Conservation (phyloP, 306 rosid genomes). For the Citrullus mucosospermus region DNA sequence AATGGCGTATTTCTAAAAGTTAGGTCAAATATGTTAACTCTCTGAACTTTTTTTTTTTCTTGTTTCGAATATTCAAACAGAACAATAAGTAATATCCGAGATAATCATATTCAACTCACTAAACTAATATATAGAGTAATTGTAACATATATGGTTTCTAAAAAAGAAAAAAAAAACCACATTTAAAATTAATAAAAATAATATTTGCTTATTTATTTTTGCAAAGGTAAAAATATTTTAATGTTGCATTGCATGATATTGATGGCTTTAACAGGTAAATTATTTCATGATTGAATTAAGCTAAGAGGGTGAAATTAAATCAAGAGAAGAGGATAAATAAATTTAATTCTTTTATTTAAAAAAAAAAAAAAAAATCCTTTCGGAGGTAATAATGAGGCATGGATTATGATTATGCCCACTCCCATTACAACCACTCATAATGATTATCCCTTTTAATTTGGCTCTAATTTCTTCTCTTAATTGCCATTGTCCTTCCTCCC, state of each 20-base stretch:
- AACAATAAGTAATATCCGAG: too few relatives aligned
- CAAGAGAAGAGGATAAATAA: neutral
- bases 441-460: neutral
- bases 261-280: neutral
- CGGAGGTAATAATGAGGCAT: neutral
- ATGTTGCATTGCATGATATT: neutral
- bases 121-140: too few relatives aligned
- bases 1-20: too few relatives aligned
- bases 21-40: too few relatives aligned
- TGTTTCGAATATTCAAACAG: too few relatives aligned
- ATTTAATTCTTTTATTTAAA: too few relatives aligned
- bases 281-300: neutral
- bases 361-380: neutral
- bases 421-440: neutral
- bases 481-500: neutral
- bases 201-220: too few relatives aligned
- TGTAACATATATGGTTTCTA: too few relatives aligned
- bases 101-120: too few relatives aligned
- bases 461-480: neutral
- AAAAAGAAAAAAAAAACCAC: too few relatives aligned
- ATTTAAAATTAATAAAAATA: too few relatives aligned
- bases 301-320: neutral
- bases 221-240: neutral
- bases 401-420: slow-evolving; percentile 3
- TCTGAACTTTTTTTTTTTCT: too few relatives aligned